Percentiles rank a stretch among this genome's conserved stretches.
Conservation (phyloP, 164 flowering plant species). For the Paratinospora sagittata region DNA sequence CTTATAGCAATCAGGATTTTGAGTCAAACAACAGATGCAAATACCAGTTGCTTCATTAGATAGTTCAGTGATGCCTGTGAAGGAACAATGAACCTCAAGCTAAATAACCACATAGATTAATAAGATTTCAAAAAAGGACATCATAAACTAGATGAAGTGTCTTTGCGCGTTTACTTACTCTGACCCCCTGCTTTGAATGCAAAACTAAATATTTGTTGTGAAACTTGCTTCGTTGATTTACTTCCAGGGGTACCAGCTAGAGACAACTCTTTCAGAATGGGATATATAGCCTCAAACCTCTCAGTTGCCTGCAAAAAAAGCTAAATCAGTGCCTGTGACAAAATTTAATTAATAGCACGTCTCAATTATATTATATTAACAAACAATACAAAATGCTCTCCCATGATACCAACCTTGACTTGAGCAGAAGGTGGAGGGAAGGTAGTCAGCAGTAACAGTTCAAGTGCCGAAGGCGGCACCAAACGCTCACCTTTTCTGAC, state of each 20-base stretch:
- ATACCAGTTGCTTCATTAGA: constrained; percentile 61
- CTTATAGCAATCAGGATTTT: constrained; percentile 66
- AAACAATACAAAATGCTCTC: constrained; percentile 6
- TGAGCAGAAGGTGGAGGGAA: constrained; percentile 69
- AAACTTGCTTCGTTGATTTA: constrained; percentile 77
- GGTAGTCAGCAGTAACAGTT: constrained; percentile 48
- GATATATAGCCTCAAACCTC: constrained; percentile 83
- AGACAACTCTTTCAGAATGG: constrained; percentile 70
- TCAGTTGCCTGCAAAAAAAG: constrained; percentile 72
- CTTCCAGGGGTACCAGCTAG: constrained; percentile 82
- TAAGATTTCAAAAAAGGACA: background rate
- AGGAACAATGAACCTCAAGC: constrained; percentile 8
- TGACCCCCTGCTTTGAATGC: constrained; percentile 54
- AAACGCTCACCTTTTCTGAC: constrained; percentile 85
- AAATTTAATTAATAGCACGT: background rate
- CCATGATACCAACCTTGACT: constrained; percentile 50
- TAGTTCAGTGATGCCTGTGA: constrained; percentile 53
- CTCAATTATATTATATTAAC: background rate
- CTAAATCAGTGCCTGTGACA: background rate
- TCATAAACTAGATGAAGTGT: background rate
- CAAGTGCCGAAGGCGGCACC: constrained; percentile 74
- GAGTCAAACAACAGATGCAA: constrained; percentile 65
- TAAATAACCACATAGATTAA: background rate
- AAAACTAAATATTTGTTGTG: constrained; percentile 53
- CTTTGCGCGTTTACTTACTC: constrained; percentile 30